Conservation (phyloP, 2,329 filamentous ascomycete species). For the Xylaria sp. region DNA sequence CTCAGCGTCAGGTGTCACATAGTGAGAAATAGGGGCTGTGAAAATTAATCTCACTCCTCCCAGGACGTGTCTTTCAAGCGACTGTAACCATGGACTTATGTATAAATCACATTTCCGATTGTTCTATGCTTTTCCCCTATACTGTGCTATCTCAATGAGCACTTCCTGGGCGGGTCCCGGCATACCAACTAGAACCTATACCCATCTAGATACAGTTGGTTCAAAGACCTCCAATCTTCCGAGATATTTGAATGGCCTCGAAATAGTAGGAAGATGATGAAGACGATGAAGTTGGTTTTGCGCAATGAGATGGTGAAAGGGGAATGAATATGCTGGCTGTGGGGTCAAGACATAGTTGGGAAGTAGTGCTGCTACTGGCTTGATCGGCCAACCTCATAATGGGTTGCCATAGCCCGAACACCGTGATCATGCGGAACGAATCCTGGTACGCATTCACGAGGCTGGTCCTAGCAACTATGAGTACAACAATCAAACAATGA, state of each 20-base stretch:
- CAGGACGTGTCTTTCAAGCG: not conserved
- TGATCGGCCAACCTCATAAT: not conserved
- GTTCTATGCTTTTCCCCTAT: slow-evolving; percentile 14
- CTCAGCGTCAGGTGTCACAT: too few species aligned
- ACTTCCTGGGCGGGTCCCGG: not conserved
- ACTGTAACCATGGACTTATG: not conserved
- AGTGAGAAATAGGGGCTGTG: too few species aligned
- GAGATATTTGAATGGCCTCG: not conserved
- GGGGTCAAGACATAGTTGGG: not conserved
- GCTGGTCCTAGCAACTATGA: slow-evolving; percentile 14
- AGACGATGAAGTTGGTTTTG: slow-evolving; percentile 1
- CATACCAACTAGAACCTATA: not conserved
- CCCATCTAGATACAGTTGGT: slow-evolving; percentile 6
- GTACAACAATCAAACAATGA: slow-evolving; percentile 31
- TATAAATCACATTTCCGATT: slow-evolving; percentile 13
- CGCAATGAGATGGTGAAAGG: not conserved
- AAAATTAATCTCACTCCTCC: too few species aligned
- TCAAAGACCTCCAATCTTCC: not conserved
- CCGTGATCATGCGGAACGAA: not conserved
- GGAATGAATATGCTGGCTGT: not conserved
- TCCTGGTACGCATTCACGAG: slow-evolving; percentile 4
- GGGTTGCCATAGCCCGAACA: not conserved
- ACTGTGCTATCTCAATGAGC: slow-evolving; percentile 10
- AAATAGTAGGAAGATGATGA: slow-evolving; percentile 6
- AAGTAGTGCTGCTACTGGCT: not conserved